Evolutionary conservation across 352 stramenopile genomes (phyloP).

Genomic region (Saprolegnia diclina): DNA sequence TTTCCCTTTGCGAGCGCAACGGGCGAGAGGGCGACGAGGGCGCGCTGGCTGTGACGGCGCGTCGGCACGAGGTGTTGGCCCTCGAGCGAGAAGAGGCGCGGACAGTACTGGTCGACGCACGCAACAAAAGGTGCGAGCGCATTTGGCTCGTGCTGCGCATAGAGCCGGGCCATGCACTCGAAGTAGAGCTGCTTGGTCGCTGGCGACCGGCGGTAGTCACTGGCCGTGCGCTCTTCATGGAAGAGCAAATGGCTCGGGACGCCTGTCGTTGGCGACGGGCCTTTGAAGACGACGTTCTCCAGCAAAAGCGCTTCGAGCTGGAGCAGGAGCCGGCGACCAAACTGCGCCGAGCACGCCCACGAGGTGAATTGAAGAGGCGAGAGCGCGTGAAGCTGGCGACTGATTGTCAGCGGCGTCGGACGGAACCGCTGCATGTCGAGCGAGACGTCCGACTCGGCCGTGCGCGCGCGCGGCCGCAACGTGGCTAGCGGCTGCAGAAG

Average conservation of each 20-base stretch:
- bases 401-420: slow-evolving; percentile 23
- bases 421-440: not conserved
- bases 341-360: slow-evolving; percentile 43
- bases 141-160: slow-evolving; percentile 59
- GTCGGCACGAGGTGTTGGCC: slow-evolving; percentile 32
- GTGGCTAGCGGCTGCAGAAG: not conserved
- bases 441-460: not conserved
- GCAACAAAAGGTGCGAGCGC: slow-evolving; percentile 54
- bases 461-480: not conserved
- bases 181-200: slow-evolving; percentile 87
- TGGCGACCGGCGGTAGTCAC: slow-evolving; percentile 52
- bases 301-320: slow-evolving; percentile 71
- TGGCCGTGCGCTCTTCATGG: slow-evolving; percentile 64
- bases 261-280: not conserved
- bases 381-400: slow-evolving; percentile 70
- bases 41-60: slow-evolving; percentile 62
- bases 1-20: not conserved
- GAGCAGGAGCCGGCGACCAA: slow-evolving; percentile 57
- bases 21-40: slow-evolving; percentile 56
- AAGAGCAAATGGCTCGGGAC: slow-evolving; percentile 73
- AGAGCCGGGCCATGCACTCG: slow-evolving; percentile 73
- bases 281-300: slow-evolving; percentile 32
- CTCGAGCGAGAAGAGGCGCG: slow-evolving; percentile 60
- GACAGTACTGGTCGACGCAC: slow-evolving; percentile 52
- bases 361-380: slow-evolving; percentile 74